Evolutionary conservation across 2,329 filamentous ascomycete species (phyloP).

Genomic region (Penicillium psychrosexuale): DNA sequence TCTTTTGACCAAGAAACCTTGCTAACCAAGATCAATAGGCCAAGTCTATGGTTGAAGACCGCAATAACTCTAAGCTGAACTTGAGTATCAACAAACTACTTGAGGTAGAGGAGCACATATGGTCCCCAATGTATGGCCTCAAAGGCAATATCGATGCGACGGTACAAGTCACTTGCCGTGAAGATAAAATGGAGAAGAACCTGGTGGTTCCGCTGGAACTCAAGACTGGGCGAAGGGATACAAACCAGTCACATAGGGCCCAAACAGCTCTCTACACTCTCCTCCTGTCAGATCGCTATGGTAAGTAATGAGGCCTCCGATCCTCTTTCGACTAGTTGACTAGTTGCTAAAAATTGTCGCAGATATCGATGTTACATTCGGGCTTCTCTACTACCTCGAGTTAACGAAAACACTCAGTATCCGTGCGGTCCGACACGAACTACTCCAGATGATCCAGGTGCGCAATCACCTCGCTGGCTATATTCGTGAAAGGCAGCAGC

Average conservation of each 20-base stretch:
- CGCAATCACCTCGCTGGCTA: constrained; percentile 85
- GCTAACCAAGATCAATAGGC: constrained; percentile 43
- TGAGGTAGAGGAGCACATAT: constrained; percentile 95
- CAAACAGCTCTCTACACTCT: constrained; percentile 95
- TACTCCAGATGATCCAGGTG: constrained; percentile 95
- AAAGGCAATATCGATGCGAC: constrained; percentile 98
- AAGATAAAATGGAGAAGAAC: constrained; percentile 62
- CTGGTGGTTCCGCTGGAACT: constrained; percentile 91
- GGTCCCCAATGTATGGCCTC: constrained; percentile 95
- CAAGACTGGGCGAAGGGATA: constrained; percentile 82
- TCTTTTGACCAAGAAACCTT: constrained; percentile 7
- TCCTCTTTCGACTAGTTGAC: not conserved
- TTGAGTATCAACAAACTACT: constrained; percentile 91
- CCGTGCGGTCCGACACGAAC: constrained; percentile 78
- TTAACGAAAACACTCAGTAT: constrained; percentile 82
- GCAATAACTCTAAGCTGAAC: constrained; percentile 69
- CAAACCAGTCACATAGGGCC: constrained; percentile 77
- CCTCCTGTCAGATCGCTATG: constrained; percentile 86
- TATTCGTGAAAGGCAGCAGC: constrained; percentile 73
- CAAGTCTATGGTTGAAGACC: constrained; percentile 73
- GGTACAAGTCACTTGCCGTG: constrained; percentile 78
- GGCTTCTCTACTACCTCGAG: constrained; percentile 93
- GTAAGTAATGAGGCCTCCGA: constrained; percentile 35
- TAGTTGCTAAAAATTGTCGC: constrained; percentile 13
- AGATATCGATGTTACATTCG: constrained; percentile 86